Evolutionary conservation across 1,139 yeast species (phyloP).

Genomic region (Lodderomyces orthopsilosis): DNA sequence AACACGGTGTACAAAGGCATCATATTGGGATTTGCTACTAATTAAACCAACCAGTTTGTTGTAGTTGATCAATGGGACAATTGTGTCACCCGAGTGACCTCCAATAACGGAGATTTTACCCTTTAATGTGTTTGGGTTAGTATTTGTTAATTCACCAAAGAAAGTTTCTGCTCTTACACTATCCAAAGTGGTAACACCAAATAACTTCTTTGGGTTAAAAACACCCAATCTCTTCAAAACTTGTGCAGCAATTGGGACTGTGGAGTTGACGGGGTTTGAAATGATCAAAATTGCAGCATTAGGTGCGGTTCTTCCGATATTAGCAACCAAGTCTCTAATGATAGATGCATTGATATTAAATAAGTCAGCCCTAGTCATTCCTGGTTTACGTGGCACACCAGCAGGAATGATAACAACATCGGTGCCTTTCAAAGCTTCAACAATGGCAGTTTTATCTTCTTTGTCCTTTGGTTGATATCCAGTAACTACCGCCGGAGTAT

Average conservation of each 20-base stretch:
- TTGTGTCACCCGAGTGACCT: constrained; percentile 77
- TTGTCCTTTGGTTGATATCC: constrained; percentile 55
- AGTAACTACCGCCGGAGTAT: constrained; percentile 53
- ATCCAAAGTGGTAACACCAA: constrained; percentile 75
- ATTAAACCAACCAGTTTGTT: constrained; percentile 28
- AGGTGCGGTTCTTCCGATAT: constrained; percentile 58
- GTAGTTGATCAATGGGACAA: constrained; percentile 52
- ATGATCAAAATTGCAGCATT: constrained; percentile 64
- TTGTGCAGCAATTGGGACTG: constrained; percentile 75
- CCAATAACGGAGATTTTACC: constrained; percentile 63
- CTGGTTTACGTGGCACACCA: constrained; percentile 80
- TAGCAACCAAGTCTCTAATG: constrained; percentile 57
- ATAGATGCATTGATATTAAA: constrained; percentile 73
- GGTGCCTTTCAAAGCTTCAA: constrained; percentile 50
- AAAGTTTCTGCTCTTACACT: constrained; percentile 69
- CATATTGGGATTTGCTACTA: constrained; percentile 26
- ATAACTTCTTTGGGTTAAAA: constrained; percentile 62
- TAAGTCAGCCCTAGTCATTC: constrained; percentile 76
- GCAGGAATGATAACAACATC: constrained; percentile 73
- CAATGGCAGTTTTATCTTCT: constrained; percentile 48
- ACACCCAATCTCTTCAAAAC: constrained; percentile 59
- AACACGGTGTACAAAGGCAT: constrained; percentile 54
- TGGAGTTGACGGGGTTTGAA: constrained; percentile 73
- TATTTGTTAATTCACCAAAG: constrained; percentile 42
- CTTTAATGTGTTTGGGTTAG: constrained; percentile 30